phyloP scores from a whole-genome alignment of 1,139 yeast genomes.

The Debaryomycetaceae sp. region DNA sequence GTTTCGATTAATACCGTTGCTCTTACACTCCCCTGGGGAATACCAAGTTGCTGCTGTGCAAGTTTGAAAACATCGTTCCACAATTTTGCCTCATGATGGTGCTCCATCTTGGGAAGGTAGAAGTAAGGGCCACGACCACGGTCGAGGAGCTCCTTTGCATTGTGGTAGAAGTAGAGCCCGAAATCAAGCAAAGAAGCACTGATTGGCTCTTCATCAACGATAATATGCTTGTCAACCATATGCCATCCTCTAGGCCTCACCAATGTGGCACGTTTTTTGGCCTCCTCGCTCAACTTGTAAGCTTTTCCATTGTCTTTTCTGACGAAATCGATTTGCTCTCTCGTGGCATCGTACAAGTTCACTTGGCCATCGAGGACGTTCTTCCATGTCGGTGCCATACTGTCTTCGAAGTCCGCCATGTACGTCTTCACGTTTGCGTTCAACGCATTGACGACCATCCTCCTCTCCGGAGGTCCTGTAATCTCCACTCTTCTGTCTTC shows the following conservation, averaged over 20 bases:
- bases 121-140: slow-evolving; percentile 27
- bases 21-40: slow-evolving; percentile 25
- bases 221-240: slow-evolving; percentile 17
- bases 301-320: slow-evolving; percentile 10
- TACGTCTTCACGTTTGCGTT: slow-evolving; percentile 17
- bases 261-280: slow-evolving; percentile 12
- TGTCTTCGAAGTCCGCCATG: slow-evolving; percentile 18
- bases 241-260: slow-evolving; percentile 21
- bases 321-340: slow-evolving; percentile 13
- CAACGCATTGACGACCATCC: slow-evolving; percentile 17
- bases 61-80: slow-evolving; percentile 28
- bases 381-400: slow-evolving; percentile 15
- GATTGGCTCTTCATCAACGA: slow-evolving; percentile 15
- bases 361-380: slow-evolving; percentile 16
- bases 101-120: slow-evolving; percentile 29
- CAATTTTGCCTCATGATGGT: slow-evolving; percentile 27
- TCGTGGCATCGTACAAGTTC: slow-evolving; percentile 14
- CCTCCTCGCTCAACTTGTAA: slow-evolving; percentile 10
- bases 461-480: slow-evolving; percentile 18
- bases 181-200: slow-evolving; percentile 16
- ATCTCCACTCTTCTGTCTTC: slow-evolving; percentile 17
- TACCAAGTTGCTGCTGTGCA: slow-evolving; percentile 20
- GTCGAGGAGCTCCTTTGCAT: slow-evolving; percentile 18
- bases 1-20: slow-evolving; percentile 30
- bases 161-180: slow-evolving; percentile 18